Evolutionary conservation across 2,329 filamentous ascomycete genomes (phyloP).

Genomic region (Trichoderma sp.): DNA sequence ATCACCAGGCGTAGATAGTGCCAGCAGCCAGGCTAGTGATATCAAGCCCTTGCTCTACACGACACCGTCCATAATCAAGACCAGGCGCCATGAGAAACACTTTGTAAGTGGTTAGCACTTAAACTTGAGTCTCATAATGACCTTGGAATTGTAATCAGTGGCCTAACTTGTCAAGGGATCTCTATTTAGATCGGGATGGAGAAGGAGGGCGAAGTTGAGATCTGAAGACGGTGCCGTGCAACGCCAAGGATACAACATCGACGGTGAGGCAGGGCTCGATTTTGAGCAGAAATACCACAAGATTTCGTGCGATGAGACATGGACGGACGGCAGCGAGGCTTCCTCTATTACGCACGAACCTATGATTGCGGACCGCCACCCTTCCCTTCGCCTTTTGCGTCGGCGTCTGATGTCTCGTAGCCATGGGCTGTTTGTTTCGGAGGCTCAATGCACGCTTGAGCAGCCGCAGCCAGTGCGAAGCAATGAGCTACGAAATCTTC

Average conservation of each 20-base stretch:
- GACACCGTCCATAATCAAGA: not conserved
- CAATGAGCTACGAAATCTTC: constrained; percentile 34
- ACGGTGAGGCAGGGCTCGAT: constrained; percentile 26
- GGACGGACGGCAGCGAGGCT: not conserved
- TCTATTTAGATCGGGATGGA: not conserved
- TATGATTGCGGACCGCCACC: not conserved
- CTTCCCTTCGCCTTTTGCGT: constrained; percentile 22
- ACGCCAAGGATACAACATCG: constrained; percentile 27
- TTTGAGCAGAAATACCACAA: not conserved
- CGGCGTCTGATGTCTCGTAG: constrained; percentile 28
- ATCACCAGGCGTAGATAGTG: not conserved
- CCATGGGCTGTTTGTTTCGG: constrained; percentile 30
- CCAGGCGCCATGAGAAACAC: not conserved
- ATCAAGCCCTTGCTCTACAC: not conserved
- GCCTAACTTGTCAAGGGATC: not conserved
- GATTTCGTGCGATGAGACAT: not conserved
- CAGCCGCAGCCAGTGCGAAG: constrained; percentile 36
- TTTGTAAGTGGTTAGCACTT: not conserved
- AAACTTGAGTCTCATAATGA: not conserved
- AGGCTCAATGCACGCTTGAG: constrained; percentile 33
- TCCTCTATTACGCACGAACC: not conserved
- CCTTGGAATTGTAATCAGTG: not conserved
- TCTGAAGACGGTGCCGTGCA: not conserved
- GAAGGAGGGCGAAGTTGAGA: not conserved
- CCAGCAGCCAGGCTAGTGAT: not conserved